A percentile compares a stretch with the other conserved stretches of the same genome.
Conservation (phyloP, 176 grass and related monocot species). For the Carex scoparia region DNA sequence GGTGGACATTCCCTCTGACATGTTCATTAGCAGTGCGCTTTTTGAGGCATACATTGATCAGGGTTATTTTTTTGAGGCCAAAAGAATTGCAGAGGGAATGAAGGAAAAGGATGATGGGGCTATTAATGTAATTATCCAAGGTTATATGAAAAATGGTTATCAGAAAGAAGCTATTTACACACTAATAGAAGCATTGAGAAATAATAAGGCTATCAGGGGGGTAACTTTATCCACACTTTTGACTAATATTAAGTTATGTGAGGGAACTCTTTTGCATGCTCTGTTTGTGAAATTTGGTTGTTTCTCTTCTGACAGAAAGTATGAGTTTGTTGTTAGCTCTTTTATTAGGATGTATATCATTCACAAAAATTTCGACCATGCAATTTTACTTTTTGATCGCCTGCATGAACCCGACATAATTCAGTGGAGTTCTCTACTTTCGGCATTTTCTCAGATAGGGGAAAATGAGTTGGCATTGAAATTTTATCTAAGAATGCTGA, state of each 20-base stretch:
- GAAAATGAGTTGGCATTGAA: constrained; percentile 14
- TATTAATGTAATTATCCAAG: constrained; percentile 40
- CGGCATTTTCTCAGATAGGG: constrained; percentile 24
- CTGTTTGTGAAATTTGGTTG: constrained; percentile 29
- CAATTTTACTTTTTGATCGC: constrained; percentile 24
- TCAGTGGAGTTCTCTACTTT: constrained; percentile 36
- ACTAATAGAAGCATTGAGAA: constrained; percentile 28
- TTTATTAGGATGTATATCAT: constrained; percentile 34
- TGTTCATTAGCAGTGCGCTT: constrained; percentile 27
- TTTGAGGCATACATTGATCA: constrained; percentile 37
- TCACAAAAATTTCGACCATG: constrained; percentile 23
- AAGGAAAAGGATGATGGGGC: constrained; percentile 37
- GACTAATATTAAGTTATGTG: constrained; percentile 14
- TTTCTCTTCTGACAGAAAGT: neutral
- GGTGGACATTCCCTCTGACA: constrained; percentile 20
- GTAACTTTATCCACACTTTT: constrained; percentile 13
- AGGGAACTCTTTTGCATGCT: constrained; percentile 30
- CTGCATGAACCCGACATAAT: constrained; percentile 20
- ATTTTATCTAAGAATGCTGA: constrained; percentile 32
- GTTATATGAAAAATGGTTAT: constrained; percentile 31
- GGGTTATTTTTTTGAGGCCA: constrained; percentile 25
- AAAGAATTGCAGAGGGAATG: constrained; percentile 24
- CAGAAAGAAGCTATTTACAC: constrained; percentile 18
- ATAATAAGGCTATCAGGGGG: constrained; percentile 23
- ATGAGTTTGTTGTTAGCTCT: constrained; percentile 9